A percentile compares a stretch with the other conserved stretches of the same genome.
These are phyloP conservation scores for Fraxinus angustifolia DNA, from an alignment of 305 asterid species.

Conservation along the genomic window DNA sequence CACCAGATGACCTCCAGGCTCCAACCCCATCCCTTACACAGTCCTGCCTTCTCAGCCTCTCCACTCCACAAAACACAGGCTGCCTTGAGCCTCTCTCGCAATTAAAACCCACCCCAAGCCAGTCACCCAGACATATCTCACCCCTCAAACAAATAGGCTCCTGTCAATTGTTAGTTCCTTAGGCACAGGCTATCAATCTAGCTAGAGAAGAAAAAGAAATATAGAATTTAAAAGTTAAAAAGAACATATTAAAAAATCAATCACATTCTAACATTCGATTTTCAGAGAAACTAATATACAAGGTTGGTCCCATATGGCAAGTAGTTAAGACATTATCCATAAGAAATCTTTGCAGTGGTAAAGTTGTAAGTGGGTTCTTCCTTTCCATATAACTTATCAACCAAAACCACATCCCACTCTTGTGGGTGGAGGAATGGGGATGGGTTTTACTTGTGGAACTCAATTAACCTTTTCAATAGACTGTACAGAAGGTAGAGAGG, in stretches of 20 bases:
- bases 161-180: not conserved
- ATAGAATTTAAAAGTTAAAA: not conserved
- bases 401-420: not conserved
- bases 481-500: not conserved
- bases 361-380: not conserved
- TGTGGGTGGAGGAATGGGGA: not conserved
- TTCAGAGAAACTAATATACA: not conserved
- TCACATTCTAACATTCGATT: not conserved
- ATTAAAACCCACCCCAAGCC: not conserved
- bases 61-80: not conserved
- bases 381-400: not conserved
- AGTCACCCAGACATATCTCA: not conserved
- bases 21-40: not conserved
- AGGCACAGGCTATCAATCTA: not conserved
- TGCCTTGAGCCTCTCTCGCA: not conserved
- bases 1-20: not conserved
- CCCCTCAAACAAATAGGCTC: not conserved
- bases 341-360: not conserved
- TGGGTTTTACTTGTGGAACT: not conserved
- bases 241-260: not conserved
- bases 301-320: not conserved
- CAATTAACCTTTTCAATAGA: not conserved
- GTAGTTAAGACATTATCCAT: not conserved
- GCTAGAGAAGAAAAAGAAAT: not conserved
- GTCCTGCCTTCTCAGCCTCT: not conserved